phyloP scores from a whole-genome alignment of 768 basidiomycete genomes.

The Boletus edulis region DNA sequence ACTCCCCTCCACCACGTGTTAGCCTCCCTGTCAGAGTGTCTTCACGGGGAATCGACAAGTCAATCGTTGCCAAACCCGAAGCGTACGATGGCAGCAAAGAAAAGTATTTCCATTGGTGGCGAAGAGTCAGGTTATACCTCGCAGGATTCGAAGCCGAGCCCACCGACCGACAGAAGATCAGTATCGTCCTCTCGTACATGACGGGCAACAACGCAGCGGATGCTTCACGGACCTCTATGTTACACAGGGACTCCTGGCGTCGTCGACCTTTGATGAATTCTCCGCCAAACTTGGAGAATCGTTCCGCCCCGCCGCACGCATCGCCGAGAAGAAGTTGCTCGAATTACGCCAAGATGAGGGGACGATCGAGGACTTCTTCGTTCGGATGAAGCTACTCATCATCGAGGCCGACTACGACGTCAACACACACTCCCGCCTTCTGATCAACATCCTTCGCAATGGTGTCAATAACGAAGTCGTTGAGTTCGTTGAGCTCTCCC shows the following conservation, averaged over 20 bases:
- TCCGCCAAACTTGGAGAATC: background rate
- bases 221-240: background rate
- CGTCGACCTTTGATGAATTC: too few relatives aligned
- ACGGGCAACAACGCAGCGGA: background rate
- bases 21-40: too few relatives aligned
- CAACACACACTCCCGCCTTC: background rate
- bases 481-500: background rate
- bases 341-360: background rate
- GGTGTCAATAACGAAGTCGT: background rate
- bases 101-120: background rate
- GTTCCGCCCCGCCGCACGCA: background rate
- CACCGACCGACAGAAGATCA: background rate
- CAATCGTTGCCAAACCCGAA: background rate
- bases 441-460: background rate
- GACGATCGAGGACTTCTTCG: background rate
- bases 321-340: background rate
- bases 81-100: background rate
- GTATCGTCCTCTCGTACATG: background rate
- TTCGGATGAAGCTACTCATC: background rate
- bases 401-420: background rate
- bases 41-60: background rate
- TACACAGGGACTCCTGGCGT: too few relatives aligned
- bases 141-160: background rate
- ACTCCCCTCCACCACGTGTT: too few relatives aligned
- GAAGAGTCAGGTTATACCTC: background rate